Evolutionary conservation across 768 basidiomycete genomes (phyloP), one percentile per base, ranked within the genome.

Genomic region (Mycena epipterygia): DNA sequence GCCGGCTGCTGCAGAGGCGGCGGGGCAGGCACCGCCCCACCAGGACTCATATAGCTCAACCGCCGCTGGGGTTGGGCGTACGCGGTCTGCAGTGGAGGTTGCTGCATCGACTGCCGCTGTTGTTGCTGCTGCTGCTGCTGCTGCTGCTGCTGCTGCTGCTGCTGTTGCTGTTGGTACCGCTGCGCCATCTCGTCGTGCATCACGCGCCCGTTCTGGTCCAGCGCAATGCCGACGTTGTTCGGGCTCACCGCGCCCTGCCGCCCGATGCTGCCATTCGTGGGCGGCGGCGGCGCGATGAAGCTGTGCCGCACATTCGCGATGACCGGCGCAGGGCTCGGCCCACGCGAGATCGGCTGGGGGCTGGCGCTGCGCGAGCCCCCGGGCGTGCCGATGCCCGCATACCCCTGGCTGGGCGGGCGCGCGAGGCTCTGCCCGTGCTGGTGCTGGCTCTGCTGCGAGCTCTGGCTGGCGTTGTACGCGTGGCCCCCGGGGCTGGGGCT

Each of bases 161-260:
- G 84, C 6, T 79, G 79, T n/a, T 80, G 84, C 21, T 80, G 81
- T 35, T 83, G 81, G 73, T 87, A 89, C 62, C 80, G 83, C 70
- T 88, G 88, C 17, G 92, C 92, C 89, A 96, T 90, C 44, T 89
- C 86, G 79, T 97, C 96, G 69, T 92, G 89, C 39, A 92, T 83
- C 7, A 97, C 96, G 17, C 91, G 87, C 11, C 96, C 96, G 67
- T 84, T 89, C 0, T 92, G 90, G 72, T 95, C 95, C 3, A 97
- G 84, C 3, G 90, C 87, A 68, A 97, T 97, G 4, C 96, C 95
- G 5, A 95, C 86, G n/a, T 85, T 85, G 67, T 93, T 95, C 33
- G 92, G 92, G 66, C 92, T 94, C 17, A 91, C 85, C n/a, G 91
- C 85, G 0, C 92, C 57, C 25, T 44, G 88, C 44, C 82, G 72